A percentile compares a stretch with the other conserved stretches of the same genome.
phyloP scores from a whole-genome alignment of 345 rosid genomes.

The Eucalyptus globulus region DNA sequence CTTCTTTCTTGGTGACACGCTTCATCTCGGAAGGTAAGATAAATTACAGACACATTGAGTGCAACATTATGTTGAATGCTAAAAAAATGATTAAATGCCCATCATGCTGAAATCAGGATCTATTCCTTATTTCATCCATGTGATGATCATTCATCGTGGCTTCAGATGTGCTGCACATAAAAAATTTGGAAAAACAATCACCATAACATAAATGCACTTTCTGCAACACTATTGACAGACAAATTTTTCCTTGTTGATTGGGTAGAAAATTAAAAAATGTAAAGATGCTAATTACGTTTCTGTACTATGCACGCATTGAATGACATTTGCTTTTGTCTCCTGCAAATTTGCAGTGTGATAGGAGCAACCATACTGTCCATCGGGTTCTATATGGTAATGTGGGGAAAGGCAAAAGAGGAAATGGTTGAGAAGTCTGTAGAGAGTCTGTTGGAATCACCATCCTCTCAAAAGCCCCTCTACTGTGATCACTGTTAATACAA shows the following conservation, averaged over 20 bases:
- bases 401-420: slow-evolving; percentile 24
- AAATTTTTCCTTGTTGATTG: neutral
- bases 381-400: slow-evolving; percentile 16
- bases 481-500: neutral
- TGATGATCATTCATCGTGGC: neutral
- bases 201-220: neutral
- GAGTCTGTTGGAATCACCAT: neutral
- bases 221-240: neutral
- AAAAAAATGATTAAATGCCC: neutral
- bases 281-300: neutral
- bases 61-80: neutral
- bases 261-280: neutral
- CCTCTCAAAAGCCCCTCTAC: slow-evolving; percentile 1
- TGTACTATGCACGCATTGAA: neutral
- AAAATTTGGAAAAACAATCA: neutral
- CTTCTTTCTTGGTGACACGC: neutral
- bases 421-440: neutral
- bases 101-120: neutral
- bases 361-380: slow-evolving; percentile 11
- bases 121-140: neutral
- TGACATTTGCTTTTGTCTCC: neutral
- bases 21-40: neutral
- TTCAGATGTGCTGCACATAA: neutral
- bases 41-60: neutral
- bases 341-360: slow-evolving; percentile 1